These are phyloP conservation scores for Fusarium avenaceum DNA, from an alignment of 2,329 filamentous ascomycete genomes.

Conservation along the genomic window DNA sequence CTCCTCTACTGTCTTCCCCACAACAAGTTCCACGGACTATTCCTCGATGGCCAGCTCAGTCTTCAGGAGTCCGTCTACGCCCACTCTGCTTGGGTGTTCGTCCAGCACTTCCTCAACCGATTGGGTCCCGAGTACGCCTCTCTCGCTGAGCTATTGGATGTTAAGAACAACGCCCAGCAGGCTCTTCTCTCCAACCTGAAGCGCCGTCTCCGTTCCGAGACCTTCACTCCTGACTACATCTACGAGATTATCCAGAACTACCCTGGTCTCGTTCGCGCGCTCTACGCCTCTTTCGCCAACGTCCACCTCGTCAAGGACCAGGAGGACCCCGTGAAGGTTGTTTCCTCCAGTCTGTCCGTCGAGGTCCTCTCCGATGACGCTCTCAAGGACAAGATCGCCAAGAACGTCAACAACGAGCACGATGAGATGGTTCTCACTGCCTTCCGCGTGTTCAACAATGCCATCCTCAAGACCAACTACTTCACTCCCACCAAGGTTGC, in stretches of 20 bases:
- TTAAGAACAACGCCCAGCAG: constrained; percentile 84
- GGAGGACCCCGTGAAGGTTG: constrained; percentile 64
- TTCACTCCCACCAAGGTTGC: constrained; percentile 97
- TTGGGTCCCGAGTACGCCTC: constrained; percentile 93
- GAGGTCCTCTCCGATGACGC: constrained; percentile 81
- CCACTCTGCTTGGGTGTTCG: constrained; percentile 97
- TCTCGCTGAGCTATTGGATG: constrained; percentile 82
- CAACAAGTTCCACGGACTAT: constrained; percentile 93
- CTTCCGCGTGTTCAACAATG: constrained; percentile 94
- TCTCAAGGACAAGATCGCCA: constrained; percentile 82
- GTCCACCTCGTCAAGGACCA: constrained; percentile 76
- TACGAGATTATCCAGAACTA: constrained; percentile 95
- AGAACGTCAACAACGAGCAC: constrained; percentile 90
- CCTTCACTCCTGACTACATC: constrained; percentile 98
- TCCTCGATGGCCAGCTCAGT: constrained; percentile 86
- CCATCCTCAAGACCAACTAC: constrained; percentile 97
- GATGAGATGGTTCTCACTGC: constrained; percentile 98
- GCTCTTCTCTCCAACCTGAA: constrained; percentile 94
- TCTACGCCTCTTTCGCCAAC: constrained; percentile 93
- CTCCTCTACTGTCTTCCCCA: constrained; percentile 97
- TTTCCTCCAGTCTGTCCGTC: constrained; percentile 68
- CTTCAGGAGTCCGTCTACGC: constrained; percentile 97
- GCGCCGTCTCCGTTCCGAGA: constrained; percentile 93
- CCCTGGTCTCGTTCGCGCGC: constrained; percentile 84
- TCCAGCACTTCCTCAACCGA: constrained; percentile 97